A percentile compares a stretch with the other conserved stretches of the same genome.
Conservation (phyloP, 139 green algal genomes). For the Closterium sp. region DNA sequence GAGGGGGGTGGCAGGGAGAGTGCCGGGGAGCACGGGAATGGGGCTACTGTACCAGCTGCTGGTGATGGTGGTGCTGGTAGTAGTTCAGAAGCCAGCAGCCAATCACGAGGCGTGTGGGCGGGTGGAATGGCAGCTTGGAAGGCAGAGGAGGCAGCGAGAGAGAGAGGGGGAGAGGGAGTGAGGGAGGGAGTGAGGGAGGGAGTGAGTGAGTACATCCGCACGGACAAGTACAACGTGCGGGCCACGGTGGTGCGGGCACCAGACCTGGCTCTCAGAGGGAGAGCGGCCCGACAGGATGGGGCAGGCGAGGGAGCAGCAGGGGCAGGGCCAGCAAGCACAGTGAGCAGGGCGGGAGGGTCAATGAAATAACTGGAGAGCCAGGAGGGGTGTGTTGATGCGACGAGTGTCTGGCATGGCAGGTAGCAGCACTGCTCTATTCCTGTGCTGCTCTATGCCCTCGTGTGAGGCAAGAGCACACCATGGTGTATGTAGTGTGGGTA, state of each 20-base stretch:
- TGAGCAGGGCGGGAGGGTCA: no score
- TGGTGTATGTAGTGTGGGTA: no score
- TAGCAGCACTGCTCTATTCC: no score
- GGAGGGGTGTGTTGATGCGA: no score
- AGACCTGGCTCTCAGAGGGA: neutral
- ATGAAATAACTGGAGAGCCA: no score
- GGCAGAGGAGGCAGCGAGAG: neutral
- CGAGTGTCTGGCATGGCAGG: no score
- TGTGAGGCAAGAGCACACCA: no score
- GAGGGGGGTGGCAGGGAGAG: neutral
- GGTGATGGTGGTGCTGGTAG: neutral
- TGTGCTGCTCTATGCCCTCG: no score
- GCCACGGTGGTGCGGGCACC: slow-evolving; percentile 3
- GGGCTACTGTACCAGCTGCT: neutral
- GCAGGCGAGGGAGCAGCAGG: neutral
- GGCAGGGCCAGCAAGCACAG: no score
- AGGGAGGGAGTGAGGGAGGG: neutral
- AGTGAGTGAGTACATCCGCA: slow-evolving; percentile 12
- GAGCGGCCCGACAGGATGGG: neutral
- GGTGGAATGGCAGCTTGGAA: neutral
- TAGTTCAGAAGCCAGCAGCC: neutral
- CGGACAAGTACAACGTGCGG: slow-evolving; percentile 23
- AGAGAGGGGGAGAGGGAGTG: neutral
- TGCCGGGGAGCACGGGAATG: neutral
- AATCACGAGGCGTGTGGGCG: neutral